These are phyloP conservation scores for Colletotrichum endophyticum DNA, from an alignment of 2,329 filamentous ascomycete genomes.

Conservation along the genomic window DNA sequence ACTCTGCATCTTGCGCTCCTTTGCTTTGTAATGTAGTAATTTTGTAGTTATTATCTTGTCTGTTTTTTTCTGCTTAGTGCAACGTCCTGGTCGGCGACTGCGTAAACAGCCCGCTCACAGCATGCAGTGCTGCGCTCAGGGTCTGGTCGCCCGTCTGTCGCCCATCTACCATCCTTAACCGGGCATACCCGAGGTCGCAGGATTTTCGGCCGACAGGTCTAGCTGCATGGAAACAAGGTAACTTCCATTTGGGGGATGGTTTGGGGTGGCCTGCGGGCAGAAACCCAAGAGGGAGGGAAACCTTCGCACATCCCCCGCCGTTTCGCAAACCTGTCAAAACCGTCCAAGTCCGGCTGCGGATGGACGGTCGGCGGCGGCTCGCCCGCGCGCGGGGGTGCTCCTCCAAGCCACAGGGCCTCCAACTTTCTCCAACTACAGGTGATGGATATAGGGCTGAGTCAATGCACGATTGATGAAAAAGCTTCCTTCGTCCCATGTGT, in stretches of 20 bases:
- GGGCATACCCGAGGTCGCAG: not conserved
- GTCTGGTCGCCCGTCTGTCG: not conserved
- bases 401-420: not conserved
- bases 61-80: not conserved
- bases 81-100: not conserved
- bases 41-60: not conserved
- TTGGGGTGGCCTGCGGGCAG: not conserved
- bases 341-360: not conserved
- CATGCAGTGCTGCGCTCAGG: not conserved
- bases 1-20: not conserved
- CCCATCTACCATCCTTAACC: not conserved
- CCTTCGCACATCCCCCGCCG: not conserved
- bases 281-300: not conserved
- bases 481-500: constrained; percentile 5
- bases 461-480: not conserved
- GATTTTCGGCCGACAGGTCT: constrained; percentile 2
- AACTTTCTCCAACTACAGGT: not conserved
- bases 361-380: not conserved
- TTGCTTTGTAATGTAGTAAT: not conserved
- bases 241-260: not conserved
- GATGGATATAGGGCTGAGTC: constrained; percentile 11
- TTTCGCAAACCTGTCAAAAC: not conserved
- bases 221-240: not conserved
- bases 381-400: not conserved
- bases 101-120: not conserved